These are phyloP conservation scores for Metschnikowia kofuensis DNA, from an alignment of 805 yeast genomes.

Conservation along the genomic window DNA sequence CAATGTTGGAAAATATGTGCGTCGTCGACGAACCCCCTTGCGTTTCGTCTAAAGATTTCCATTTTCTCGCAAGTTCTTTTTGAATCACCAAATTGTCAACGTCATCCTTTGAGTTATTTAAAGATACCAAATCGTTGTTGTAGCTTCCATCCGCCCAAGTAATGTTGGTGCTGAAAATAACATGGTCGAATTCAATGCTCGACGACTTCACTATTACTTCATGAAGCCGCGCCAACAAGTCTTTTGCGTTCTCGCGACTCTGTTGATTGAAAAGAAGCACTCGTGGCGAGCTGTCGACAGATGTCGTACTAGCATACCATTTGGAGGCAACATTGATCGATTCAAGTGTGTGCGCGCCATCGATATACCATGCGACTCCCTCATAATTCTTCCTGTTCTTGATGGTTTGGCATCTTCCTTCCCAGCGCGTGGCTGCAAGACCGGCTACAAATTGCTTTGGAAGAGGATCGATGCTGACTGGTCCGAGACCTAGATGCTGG, in stretches of 20 bases:
- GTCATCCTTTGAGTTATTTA: slow-evolving; percentile 75
- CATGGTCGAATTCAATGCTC: slow-evolving; percentile 62
- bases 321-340: slow-evolving; percentile 75
- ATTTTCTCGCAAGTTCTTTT: slow-evolving; percentile 63
- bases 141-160: slow-evolving; percentile 86
- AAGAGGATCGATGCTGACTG: slow-evolving; percentile 25
- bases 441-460: slow-evolving; percentile 58
- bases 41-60: slow-evolving; percentile 52
- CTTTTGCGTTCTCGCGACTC: slow-evolving; percentile 73
- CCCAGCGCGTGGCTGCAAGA: slow-evolving; percentile 72
- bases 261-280: slow-evolving; percentile 91
- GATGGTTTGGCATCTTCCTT: slow-evolving; percentile 90
- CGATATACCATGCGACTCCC: slow-evolving; percentile 73
- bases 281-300: slow-evolving; percentile 22
- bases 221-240: slow-evolving; percentile 55
- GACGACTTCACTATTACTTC: slow-evolving; percentile 35
- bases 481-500: slow-evolving; percentile 40
- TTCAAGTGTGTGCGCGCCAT: slow-evolving; percentile 95
- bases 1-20: slow-evolving; percentile 69
- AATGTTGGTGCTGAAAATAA: slow-evolving; percentile 83
- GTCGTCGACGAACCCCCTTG: slow-evolving; percentile 30
- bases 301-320: slow-evolving; percentile 57
- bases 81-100: slow-evolving; percentile 84
- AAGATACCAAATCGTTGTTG: slow-evolving; percentile 77
- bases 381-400: slow-evolving; percentile 38